Evolutionary conservation across 2,329 filamentous ascomycete genomes (phyloP).

Genomic region (Ceratocystiopsis sp.): DNA sequence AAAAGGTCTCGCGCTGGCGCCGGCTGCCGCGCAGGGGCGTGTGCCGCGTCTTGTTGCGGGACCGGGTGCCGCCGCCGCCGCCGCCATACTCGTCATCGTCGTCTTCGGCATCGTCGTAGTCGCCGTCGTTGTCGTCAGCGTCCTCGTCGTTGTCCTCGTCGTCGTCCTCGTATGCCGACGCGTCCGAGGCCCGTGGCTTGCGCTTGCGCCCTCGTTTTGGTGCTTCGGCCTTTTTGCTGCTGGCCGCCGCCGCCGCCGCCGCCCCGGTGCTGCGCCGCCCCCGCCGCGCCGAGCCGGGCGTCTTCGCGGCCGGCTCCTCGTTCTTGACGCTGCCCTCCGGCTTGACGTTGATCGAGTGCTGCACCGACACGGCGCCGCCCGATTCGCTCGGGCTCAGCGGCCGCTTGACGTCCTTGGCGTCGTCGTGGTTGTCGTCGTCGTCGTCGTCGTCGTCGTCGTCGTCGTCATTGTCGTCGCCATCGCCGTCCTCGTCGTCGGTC

Average conservation of each 20-base stretch:
- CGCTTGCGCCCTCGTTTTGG: not conserved
- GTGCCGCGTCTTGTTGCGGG: not conserved
- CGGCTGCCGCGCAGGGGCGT: no score
- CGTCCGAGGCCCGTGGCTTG: not conserved
- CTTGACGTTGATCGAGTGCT: slow-evolving; percentile 36
- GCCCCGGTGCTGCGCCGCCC: not conserved
- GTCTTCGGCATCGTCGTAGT: slow-evolving; percentile 12
- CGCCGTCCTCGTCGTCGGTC: no score
- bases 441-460: no score
- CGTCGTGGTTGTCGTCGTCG: no score
- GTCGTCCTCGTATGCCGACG: not conserved
- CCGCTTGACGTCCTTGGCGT: slow-evolving; percentile 20
- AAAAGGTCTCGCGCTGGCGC: no score
- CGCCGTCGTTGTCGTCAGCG: not conserved
- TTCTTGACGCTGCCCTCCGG: slow-evolving; percentile 24
- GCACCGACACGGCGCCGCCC: slow-evolving; percentile 28
- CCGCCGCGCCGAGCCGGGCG: not conserved
- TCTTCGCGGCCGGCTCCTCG: slow-evolving; percentile 15
- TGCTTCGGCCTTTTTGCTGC: not conserved
- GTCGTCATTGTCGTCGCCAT: no score
- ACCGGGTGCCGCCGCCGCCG: not conserved
- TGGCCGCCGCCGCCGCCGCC: not conserved
- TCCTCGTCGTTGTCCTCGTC: not conserved
- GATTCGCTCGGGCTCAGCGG: slow-evolving; percentile 35
- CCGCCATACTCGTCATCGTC: slow-evolving; percentile 6